Base-by-base conservation (phyloP, 139 green algal species). In the Tetraselmis chui region DNA sequence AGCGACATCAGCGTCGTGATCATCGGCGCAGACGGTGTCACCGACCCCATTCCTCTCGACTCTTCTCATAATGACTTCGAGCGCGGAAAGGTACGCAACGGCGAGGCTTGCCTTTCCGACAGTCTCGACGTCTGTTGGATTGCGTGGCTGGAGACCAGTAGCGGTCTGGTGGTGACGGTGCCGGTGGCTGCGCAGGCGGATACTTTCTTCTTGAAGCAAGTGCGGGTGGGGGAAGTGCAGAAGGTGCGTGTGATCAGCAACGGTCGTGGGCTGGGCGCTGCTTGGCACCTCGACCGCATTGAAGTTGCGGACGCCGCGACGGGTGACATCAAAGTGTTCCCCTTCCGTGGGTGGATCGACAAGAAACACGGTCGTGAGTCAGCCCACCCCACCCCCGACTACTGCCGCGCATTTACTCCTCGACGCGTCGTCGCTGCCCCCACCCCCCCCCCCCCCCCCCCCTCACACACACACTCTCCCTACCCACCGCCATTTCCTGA, bases 241-340 rank as follows among this genome's bases (percentile, higher is more conserved):
- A 28, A 75, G 30, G 23, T 81, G 77, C 1, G 29, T 11, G 74
- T 81, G 26, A 30, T 1, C 30, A 82, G 31, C 78, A 81, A 76
- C 29, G 79, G 79, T 79, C 85, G 25, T 0, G 87, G 89, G 28
- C 75, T 83, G 22, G 86, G 84, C n/a, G 31, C 82, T 23, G 86
- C 89, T 79, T 91, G 88, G 88, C 83, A 88, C 32, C 76, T 91
- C 58, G 88, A 89, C 78, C 83, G 77, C 45, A 81, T 91, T 45
- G 86, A 89, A 76, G n/a, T 91, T 5, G 75, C 76, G 28, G 87
- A 67, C 18, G 18, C 18, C 18, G 45, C 11, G 11, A 67, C 11
- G 11, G 45, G 45, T 32, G 23, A 28, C 76, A 79, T 32, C 76
- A 67, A 67, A 1, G 80, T 87, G 31, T 90, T 90, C 76, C 87